Evolutionary conservation across 2,329 filamentous ascomycete species (phyloP).

Genomic region (Fusarium duplospermum): DNA sequence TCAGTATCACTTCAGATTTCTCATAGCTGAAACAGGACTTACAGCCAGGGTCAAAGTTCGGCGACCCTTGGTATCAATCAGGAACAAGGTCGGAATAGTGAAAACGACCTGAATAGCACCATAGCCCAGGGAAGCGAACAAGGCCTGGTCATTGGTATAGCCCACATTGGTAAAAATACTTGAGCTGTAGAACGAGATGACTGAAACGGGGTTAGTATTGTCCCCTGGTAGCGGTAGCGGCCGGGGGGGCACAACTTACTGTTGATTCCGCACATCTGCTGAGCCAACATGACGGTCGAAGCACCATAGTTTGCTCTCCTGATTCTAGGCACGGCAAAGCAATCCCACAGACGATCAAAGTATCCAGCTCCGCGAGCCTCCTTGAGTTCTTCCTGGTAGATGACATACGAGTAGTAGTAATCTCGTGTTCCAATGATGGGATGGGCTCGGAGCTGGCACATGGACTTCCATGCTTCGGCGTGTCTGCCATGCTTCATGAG

Average conservation of each 20-base stretch:
- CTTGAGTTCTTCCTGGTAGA: constrained; percentile 48
- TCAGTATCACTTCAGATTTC: neutral
- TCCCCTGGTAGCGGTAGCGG: accelerated
- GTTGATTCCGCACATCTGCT: constrained; percentile 59
- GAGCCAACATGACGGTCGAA: constrained; percentile 81
- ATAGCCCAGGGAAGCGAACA: constrained; percentile 30
- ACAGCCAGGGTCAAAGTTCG: constrained; percentile 11
- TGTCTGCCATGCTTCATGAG: constrained; percentile 72
- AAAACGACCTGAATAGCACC: constrained; percentile 26
- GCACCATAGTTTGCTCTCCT: constrained; percentile 79
- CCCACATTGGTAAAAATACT: constrained; percentile 20
- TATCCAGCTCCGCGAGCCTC: constrained; percentile 45
- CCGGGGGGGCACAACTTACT: constrained; percentile 23
- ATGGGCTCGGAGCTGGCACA: constrained; percentile 61
- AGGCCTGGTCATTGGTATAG: neutral
- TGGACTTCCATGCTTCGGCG: constrained; percentile 65
- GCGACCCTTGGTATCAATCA: constrained; percentile 29
- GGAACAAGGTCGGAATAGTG: constrained; percentile 22
- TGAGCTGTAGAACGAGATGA: constrained; percentile 41
- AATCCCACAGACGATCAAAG: constrained; percentile 57
- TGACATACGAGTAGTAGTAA: constrained; percentile 62
- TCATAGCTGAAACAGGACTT: neutral
- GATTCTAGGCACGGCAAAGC: constrained; percentile 75
- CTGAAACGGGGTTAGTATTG: constrained; percentile 2
- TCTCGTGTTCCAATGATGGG: constrained; percentile 67